Evolutionary conservation across 306 rosid genomes (phyloP), one percentile per base, ranked within the genome.

Genomic region (Castanea crenata): DNA sequence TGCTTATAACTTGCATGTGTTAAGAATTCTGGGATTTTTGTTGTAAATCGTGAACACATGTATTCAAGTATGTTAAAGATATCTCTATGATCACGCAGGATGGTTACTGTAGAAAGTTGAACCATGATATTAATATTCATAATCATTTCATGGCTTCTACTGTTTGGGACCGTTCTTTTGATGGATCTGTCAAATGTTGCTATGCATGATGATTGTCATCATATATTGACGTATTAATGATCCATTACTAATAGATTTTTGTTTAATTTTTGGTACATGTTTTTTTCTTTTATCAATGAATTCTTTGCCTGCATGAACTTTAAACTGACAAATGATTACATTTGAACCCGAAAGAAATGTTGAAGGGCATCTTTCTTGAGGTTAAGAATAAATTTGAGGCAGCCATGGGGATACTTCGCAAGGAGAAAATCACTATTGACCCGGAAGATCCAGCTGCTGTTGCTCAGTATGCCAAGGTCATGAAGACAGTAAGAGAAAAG

Each of bases 381-480:
- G 90, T 95, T 71, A 95, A 93, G 88, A 91, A 76, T 68, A 93
- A 92, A 81, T 93, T 93, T 54, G 98, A 93, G 85, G 77, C 90
- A 0, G 97, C 99, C 63, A 34, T 93, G 11, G 93, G 85, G 76
- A 78, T 95, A 68, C 89, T 95, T 75, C 91, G 87, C 73, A 87
- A 82, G 63, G 99, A 95, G 85, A 95, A 95, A 93, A 90, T 95
- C 88, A 95, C 94, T 79, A 90, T 95, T 2, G 98, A 83, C 81
- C 96, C 99, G 1, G 87, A 93, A 34, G 98, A 93, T 82, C 89
- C 92, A 51, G 92, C 96, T 80, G 96, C 98, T 25, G 99, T 95
- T 67, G 49, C 96, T 88, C 92, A 90, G 6, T 95, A 93, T 74
- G 89, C 94, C 1, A 87, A 83, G n/a, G 92, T 95, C 93, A 93